Percentiles rank a stretch among this genome's conserved stretches.
phyloP scores from a whole-genome alignment of 106 monocot species.

The Gastrodia elata region DNA sequence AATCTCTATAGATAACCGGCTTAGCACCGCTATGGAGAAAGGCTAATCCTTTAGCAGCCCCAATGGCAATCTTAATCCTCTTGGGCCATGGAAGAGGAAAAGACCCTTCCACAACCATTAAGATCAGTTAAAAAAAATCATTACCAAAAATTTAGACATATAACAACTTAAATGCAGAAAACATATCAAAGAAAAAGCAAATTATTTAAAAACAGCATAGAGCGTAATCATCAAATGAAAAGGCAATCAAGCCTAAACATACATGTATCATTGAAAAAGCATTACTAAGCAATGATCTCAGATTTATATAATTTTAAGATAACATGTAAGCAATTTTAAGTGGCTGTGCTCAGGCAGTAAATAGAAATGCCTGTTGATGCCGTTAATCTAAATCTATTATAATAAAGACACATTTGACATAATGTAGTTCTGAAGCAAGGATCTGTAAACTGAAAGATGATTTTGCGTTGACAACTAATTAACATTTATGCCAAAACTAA shows the following conservation, averaged over 20 bases:
- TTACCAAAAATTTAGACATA: neutral
- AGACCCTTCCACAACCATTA: slow-evolving; percentile 41
- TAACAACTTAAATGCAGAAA: neutral
- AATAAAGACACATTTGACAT: too few relatives aligned
- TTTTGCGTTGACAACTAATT: neutral
- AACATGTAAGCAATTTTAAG: neutral
- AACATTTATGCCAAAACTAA: neutral
- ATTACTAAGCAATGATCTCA: too few relatives aligned
- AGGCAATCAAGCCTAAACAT: too few relatives aligned
- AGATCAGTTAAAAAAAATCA: slow-evolving; percentile 6
- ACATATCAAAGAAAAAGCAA: neutral
- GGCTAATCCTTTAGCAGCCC: slow-evolving; percentile 83
- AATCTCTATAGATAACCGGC: slow-evolving; percentile 88
- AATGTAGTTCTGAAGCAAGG: neutral
- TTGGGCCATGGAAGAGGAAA: slow-evolving; percentile 81
- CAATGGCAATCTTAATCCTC: slow-evolving; percentile 80
- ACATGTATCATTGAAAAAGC: too few relatives aligned
- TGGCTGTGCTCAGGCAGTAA: neutral
- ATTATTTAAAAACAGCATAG: neutral
- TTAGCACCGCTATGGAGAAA: slow-evolving; percentile 73
- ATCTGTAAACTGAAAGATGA: neutral
- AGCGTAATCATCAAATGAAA: neutral
- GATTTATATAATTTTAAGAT: too few relatives aligned
- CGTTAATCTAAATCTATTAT: too few relatives aligned
- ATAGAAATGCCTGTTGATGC: neutral